These are phyloP conservation scores for Aspergillus niger DNA, from an alignment of 2,329 filamentous ascomycete species.

Conservation along the genomic window DNA sequence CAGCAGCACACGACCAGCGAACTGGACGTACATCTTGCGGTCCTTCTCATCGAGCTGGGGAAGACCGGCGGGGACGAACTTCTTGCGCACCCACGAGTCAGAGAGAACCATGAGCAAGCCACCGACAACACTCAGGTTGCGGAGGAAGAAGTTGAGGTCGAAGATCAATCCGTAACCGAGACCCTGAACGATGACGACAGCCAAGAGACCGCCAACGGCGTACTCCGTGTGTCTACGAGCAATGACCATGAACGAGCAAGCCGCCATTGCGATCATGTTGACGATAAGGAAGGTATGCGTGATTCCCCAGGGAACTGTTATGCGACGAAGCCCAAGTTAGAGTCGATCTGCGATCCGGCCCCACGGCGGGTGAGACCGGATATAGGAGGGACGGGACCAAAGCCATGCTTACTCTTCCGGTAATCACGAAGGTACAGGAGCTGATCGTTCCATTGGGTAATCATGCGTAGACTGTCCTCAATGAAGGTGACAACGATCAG, in stretches of 20 bases:
- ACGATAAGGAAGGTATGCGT: constrained; percentile 89
- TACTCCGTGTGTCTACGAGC: constrained; percentile 89
- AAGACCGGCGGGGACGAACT: constrained; percentile 91
- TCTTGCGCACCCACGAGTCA: constrained; percentile 97
- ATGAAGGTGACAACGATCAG: constrained; percentile 98
- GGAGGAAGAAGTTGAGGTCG: constrained; percentile 99
- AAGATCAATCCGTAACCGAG: constrained; percentile 97
- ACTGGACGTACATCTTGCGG: constrained; percentile 99
- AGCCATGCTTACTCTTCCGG: constrained; percentile 72
- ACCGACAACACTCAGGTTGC: constrained; percentile 96
- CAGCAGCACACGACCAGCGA: constrained; percentile 88
- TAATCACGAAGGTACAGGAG: constrained; percentile 90
- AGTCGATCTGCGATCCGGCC: neutral
- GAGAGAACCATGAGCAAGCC: constrained; percentile 97
- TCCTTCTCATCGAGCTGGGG: constrained; percentile 98
- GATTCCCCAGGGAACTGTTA: constrained; percentile 76
- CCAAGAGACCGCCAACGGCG: constrained; percentile 86
- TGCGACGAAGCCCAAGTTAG: constrained; percentile 19
- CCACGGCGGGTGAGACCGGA: neutral
- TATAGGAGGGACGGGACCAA: neutral
- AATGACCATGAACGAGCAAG: constrained; percentile 84
- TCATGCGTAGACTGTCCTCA: constrained; percentile 91
- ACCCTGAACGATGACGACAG: constrained; percentile 88
- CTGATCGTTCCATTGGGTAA: constrained; percentile 97
- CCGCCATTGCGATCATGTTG: constrained; percentile 86